Evolutionary conservation across 768 basidiomycete species (phyloP), one percentile per base, ranked within the genome.

Genomic region (Saitozyma sp.): DNA sequence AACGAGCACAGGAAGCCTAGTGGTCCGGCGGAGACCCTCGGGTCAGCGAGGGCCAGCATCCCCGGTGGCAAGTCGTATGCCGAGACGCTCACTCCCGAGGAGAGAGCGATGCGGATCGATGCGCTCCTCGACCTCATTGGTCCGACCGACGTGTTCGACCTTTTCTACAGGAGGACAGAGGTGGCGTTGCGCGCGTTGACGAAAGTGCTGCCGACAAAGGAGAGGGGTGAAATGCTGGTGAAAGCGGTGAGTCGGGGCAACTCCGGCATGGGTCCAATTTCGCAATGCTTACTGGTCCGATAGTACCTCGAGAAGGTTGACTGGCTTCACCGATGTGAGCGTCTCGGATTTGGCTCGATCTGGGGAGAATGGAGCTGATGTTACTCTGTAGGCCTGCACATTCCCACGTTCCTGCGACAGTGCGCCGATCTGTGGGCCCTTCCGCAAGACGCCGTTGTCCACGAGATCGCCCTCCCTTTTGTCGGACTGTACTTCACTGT

Each of bases 361-460:
- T 16, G 11, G 9, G 2, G 16, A 29, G 17, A 38, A 50, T 38
- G 16, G 16, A 17, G 42, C 42, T 56, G 17, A 54, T 45, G 29
- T 29, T 58, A 40, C 13, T 13, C 14, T 29, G 0, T 42, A 78
- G 76, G 77, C 52, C 62, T 79, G 17, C 78, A 79, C 55, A 66
- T 77, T 1, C 80, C 80, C 0, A 78, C 80, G 0, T 77, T 80
- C 61, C 49, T 79, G n/a, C 62, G 66, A 16, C 76, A 79, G 66
- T 79, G 77, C 59, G 65, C 76, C 50, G 77, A 80, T 50, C 65
- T 80, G 13, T 80, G 80, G 80, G 63, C 67, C 11, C 63, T 79
- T 9, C 78, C 77, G 2, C 37, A 57, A 1, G 71, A 76, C 16
- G 55, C 63, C 17, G 64, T 78, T 6, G 59, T 73, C 0, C 62